Conservation (phyloP, 768 basidiomycete genomes). For the Phylloporus rhodoxanthus region DNA sequence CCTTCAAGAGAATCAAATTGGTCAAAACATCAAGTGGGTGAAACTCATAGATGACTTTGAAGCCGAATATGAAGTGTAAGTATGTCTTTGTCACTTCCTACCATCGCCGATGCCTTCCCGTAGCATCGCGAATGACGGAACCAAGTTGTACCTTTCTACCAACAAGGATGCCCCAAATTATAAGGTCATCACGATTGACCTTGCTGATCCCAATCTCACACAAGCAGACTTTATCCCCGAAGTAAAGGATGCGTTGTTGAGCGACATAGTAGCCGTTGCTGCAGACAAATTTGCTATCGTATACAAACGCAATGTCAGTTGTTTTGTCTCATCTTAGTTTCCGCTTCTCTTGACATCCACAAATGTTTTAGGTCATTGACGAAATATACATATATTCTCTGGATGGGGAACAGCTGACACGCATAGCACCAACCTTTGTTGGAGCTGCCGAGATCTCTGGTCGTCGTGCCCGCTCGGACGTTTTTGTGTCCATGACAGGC, state of each 20-base stretch:
- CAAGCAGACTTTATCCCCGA: constrained; percentile 65
- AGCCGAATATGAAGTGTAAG: constrained; percentile 60
- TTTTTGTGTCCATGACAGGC: constrained; percentile 59
- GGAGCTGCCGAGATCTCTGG: constrained; percentile 53
- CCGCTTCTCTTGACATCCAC: constrained; percentile 2
- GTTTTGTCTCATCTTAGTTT: not conserved
- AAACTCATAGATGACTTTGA: constrained; percentile 68
- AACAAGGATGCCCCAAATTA: constrained; percentile 61
- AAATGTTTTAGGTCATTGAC: constrained; percentile 54
- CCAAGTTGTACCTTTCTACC: constrained; percentile 58
- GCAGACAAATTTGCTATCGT: constrained; percentile 52
- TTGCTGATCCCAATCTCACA: constrained; percentile 42
- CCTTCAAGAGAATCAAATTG: constrained; percentile 52
- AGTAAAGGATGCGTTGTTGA: constrained; percentile 55
- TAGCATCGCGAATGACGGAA: constrained; percentile 61
- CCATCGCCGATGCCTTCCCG: constrained; percentile 1
- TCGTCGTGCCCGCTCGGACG: constrained; percentile 47
- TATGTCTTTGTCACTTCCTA: constrained; percentile 1
- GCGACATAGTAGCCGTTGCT: constrained; percentile 43
- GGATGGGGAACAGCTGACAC: constrained; percentile 46
- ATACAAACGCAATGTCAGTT: constrained; percentile 68
- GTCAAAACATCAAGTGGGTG: constrained; percentile 62
- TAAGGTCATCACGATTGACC: constrained; percentile 60
- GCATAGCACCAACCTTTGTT: constrained; percentile 61
- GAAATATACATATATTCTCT: constrained; percentile 68